Conservation (phyloP, 345 rosid species). For the Sisymbrium irio region DNA sequence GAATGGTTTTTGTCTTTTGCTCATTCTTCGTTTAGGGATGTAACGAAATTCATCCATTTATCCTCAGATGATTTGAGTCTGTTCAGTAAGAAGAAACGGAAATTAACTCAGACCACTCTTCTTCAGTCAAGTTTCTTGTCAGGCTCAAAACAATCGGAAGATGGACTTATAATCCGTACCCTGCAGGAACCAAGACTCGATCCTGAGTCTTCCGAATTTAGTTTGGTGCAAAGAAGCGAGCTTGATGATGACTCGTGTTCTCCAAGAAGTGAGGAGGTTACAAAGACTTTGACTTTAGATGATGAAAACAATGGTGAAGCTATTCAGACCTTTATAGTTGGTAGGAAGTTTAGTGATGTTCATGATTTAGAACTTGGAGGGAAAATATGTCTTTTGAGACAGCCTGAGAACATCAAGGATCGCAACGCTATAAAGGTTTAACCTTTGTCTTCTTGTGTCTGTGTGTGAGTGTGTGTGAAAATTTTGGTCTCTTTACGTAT, state of each 20-base stretch:
- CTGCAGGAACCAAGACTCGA: neutral
- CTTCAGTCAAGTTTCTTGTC: conserved; percentile 55
- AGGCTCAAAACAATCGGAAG: conserved; percentile 26
- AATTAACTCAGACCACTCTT: conserved; percentile 77
- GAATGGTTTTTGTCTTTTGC: neutral
- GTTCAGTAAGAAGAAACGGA: conserved; percentile 63
- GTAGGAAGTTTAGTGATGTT: conserved; percentile 74
- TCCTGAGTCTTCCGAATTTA: conserved; percentile 11
- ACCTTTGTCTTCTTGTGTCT: neutral
- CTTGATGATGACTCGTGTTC: conserved; percentile 32
- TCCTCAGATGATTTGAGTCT: too few relatives aligned
- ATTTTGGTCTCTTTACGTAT: neutral
- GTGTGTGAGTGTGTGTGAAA: too few relatives aligned
- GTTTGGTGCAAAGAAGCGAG: conserved; percentile 8
- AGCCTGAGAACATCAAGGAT: conserved; percentile 71
- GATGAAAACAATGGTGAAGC: too few relatives aligned
- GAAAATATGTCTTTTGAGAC: conserved; percentile 56
- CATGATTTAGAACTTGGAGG: conserved; percentile 48
- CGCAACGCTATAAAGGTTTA: conserved; percentile 74
- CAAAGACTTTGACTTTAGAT: conserved; percentile 12
- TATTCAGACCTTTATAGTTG: conserved; percentile 76
- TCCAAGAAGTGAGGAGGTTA: conserved; percentile 21
- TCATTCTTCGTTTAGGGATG: neutral
- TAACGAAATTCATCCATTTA: too few relatives aligned
- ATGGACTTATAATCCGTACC: neutral